Conservation (phyloP, 345 rosid genomes). For the Aegle marmelos region DNA sequence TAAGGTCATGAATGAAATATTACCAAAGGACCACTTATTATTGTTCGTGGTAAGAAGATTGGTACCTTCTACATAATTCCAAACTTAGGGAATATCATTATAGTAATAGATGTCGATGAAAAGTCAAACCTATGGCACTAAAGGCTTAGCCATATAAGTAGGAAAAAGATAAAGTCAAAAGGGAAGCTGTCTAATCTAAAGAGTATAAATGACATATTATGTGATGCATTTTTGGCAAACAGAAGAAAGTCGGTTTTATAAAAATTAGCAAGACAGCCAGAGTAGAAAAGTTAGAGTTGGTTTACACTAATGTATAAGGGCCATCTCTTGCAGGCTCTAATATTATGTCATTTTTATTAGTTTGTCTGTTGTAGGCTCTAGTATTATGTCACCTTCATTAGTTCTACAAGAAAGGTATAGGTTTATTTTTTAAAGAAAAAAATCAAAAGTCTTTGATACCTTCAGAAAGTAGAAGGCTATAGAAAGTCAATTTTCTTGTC, state of each 20-base stretch:
- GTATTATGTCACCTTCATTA: background rate
- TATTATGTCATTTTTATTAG: background rate
- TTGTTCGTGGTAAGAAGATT: background rate
- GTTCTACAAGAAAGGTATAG: background rate
- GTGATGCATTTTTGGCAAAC: background rate
- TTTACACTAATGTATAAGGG: background rate
- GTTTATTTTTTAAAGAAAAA: background rate
- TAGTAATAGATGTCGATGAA: background rate
- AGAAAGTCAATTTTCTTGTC: no score
- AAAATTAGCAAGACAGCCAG: rapidly evolving
- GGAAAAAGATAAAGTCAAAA: background rate
- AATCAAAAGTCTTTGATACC: background rate
- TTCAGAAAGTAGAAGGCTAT: no score
- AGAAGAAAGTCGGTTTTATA: background rate
- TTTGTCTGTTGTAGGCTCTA: no score
- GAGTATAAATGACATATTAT: no score
- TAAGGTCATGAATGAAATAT: background rate
- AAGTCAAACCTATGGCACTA: background rate
- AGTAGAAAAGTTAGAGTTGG: background rate
- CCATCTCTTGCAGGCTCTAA: background rate
- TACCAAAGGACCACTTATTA: background rate
- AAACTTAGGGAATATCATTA: background rate
- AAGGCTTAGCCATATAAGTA: background rate
- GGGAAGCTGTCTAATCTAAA: rapidly evolving
- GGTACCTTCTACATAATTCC: background rate